Conservation (phyloP, 352 stramenopile species). For the Globisporangium middletonii region DNA sequence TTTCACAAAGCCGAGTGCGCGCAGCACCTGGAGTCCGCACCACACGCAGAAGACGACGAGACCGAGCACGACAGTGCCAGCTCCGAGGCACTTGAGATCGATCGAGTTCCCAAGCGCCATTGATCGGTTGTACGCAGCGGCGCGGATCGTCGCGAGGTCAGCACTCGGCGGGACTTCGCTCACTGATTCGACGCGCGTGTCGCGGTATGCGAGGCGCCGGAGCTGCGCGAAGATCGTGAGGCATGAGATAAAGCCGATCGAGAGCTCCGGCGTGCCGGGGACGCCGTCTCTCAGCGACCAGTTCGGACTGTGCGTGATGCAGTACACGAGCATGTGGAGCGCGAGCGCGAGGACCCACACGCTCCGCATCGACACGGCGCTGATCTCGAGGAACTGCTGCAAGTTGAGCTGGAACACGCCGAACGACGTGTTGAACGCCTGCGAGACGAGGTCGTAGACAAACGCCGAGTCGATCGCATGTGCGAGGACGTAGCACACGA, state of each 20-base stretch:
- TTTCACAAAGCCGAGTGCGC: background rate
- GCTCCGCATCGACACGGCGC: constrained; percentile 23
- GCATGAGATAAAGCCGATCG: constrained; percentile 8
- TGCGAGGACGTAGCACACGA: constrained; percentile 23
- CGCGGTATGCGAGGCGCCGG: constrained; percentile 1
- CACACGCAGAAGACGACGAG: background rate
- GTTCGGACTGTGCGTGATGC: background rate
- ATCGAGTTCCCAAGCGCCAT: constrained; percentile 2
- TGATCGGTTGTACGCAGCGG: background rate
- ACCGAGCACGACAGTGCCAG: background rate
- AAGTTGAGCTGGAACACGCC: constrained; percentile 10
- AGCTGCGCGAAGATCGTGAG: constrained; percentile 11
- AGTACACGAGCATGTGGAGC: constrained; percentile 9
- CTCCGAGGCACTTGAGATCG: constrained; percentile 9
- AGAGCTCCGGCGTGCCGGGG: constrained; percentile 4
- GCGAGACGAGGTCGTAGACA: constrained; percentile 17
- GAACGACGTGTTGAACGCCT: constrained; percentile 16
- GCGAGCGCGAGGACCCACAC: constrained; percentile 18
- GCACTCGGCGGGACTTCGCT: constrained; percentile 2
- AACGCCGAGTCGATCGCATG: constrained; percentile 22
- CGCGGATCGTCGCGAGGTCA: constrained; percentile 1
- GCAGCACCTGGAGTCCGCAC: background rate
- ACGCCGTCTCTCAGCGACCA: constrained; percentile 6
- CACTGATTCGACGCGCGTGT: constrained; percentile 7
- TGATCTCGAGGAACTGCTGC: constrained; percentile 13